Base-by-base conservation (phyloP, 768 basidiomycete genomes). In the Serpula lacrymans region DNA sequence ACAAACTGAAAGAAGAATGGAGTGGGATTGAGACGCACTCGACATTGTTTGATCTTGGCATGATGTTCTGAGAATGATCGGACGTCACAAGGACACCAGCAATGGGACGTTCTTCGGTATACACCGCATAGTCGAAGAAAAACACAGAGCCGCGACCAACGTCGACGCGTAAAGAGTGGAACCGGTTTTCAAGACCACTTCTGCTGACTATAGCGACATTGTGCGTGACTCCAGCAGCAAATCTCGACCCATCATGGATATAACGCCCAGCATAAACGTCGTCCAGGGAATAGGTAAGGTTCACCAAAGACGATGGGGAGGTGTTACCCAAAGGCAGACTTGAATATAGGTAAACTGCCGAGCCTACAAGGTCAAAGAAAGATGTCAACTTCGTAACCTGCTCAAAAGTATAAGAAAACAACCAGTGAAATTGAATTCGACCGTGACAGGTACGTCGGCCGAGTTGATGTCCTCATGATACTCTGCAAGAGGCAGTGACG, bases 61-160 rank as follows among this genome's bases (percentile, higher is more conserved):
- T n/a, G 9, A 28, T 28, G 27, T 28, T 9, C n/a, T 9, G 27
- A 9, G 27, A 9, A n/a, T 9, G 27, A n/a, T 28, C n/a, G 9
- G 27, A 28, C n/a, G 27, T 9, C 27, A n/a, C 27, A 28, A n/a
- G n/a, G 44, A 40, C 36, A 35, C 22, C 27, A 45, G 47, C 12
- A 65, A 18, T 42, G 14, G 17, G 24, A 35, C 3, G 18, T 38
- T 55, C 47, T 6, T 41, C 49, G 17, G 57, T 72, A 43, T 72
- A 72, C 6, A 73, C 48, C 21, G 75, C 54, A 45, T 70, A 70
- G 52, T 78, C 74, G 35, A 79, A 70, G 3, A 75, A 45, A 43
- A 79, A 72, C 5, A 67, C 64, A 10, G 73, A 75, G 37, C 66
- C 65, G 18, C 62, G 60, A 11, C 62, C 70, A 42, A 79, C 56